Conservation (phyloP, 2,329 filamentous ascomycete species). For the Sporothrix brunneoviolacea region DNA sequence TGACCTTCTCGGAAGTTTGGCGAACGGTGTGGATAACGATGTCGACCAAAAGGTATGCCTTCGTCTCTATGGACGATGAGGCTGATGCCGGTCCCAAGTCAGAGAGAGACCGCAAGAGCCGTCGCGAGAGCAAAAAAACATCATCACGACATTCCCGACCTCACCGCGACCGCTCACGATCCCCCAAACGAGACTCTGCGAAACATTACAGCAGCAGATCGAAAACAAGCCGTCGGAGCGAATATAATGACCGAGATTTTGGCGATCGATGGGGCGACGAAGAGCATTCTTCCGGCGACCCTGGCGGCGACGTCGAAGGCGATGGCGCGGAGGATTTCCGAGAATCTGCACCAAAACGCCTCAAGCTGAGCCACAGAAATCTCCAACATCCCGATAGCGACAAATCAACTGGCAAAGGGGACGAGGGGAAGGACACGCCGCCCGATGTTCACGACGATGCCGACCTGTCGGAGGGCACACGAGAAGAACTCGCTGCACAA, state of each 20-base stretch:
- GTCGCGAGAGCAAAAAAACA: constrained; percentile 40
- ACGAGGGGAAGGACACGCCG: not conserved
- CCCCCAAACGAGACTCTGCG: constrained; percentile 11
- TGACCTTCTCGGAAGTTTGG: no score
- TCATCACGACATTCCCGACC: constrained; percentile 22
- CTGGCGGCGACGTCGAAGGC: constrained; percentile 17
- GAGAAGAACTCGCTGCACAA: constrained; percentile 50
- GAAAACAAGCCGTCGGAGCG: constrained; percentile 33
- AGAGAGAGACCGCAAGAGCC: constrained; percentile 37
- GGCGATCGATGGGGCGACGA: constrained; percentile 81
- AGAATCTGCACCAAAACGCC: constrained; percentile 64
- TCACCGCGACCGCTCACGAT: constrained; percentile 24
- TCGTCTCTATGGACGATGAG: constrained; percentile 60
- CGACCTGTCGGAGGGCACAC: constrained; percentile 54
- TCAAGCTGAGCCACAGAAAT: constrained; percentile 50
- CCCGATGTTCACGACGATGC: constrained; percentile 29
- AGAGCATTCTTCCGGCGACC: constrained; percentile 36
- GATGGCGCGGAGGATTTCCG: constrained; percentile 53
- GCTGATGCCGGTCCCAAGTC: constrained; percentile 43
- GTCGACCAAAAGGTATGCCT: constrained; percentile 55
- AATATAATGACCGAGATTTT: constrained; percentile 40
- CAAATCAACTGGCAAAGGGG: constrained; percentile 14
- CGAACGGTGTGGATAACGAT: no score
- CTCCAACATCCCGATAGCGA: constrained; percentile 35
- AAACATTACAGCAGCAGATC: constrained; percentile 32